Conservation (phyloP, 169 alveolate species). For the Plasmodium vivax region DNA sequence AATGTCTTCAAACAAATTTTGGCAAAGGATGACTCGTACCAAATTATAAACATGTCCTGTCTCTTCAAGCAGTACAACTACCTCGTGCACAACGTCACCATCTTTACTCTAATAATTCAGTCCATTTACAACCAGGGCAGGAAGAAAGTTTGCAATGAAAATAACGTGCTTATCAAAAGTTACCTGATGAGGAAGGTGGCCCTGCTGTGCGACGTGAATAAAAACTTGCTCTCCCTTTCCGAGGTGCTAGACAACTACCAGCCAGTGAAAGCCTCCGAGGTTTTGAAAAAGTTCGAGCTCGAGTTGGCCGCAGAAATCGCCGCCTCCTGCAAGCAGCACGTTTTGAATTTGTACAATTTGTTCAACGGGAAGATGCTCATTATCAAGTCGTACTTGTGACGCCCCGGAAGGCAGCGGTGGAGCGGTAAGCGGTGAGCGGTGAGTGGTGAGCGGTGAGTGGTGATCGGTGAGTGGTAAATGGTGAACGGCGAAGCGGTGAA, state of each 20-base stretch:
- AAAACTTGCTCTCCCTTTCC: constrained; percentile 25
- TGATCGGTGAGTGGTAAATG: no score
- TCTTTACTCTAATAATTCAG: constrained; percentile 53
- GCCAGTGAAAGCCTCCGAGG: neutral
- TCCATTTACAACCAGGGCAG: constrained; percentile 30
- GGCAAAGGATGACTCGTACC: constrained; percentile 30
- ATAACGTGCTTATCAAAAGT: constrained; percentile 22
- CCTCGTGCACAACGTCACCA: constrained; percentile 52
- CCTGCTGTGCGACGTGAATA: constrained; percentile 8
- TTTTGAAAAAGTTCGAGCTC: constrained; percentile 16
- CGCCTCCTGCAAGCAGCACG: constrained; percentile 24
- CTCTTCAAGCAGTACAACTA: constrained; percentile 51
- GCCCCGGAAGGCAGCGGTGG: neutral
- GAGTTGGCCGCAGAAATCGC: constrained; percentile 22
- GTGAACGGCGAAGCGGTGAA: neutral
- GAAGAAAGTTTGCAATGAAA: constrained; percentile 5
- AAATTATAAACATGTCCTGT: constrained; percentile 58
- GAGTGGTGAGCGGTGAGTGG: no score
- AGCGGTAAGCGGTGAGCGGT: neutral
- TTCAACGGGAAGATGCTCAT: constrained; percentile 27
- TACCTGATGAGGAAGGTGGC: neutral
- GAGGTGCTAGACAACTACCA: constrained; percentile 31
- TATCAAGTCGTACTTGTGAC: constrained; percentile 24
- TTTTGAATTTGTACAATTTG: constrained; percentile 26
- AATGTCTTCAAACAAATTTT: constrained; percentile 35